These are phyloP conservation scores for Penicillium sp. DNA, from an alignment of 2,329 filamentous ascomycete genomes.

Conservation along the genomic window DNA sequence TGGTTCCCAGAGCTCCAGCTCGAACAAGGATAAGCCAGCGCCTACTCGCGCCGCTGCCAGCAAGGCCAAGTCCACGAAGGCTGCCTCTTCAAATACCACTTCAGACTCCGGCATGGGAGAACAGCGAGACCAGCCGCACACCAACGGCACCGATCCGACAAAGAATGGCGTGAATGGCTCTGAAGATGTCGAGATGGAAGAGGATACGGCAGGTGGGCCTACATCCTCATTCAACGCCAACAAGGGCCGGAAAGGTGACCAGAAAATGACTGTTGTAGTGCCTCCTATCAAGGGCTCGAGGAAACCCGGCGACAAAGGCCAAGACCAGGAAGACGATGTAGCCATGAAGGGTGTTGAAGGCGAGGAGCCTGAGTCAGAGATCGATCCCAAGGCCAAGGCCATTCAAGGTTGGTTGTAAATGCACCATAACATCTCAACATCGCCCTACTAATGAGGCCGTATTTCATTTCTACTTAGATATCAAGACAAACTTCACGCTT, in stretches of 20 bases:
- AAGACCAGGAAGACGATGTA: conserved; percentile 72
- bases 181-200: conserved; percentile 74
- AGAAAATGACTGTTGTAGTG: conserved; percentile 81
- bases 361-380: conserved; percentile 46
- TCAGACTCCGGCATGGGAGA: conserved; percentile 64
- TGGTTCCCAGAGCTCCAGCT: conserved; percentile 49
- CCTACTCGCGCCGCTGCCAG: conserved; percentile 48
- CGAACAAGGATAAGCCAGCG: conserved; percentile 51
- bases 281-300: conserved; percentile 71
- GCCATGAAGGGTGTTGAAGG: conserved; percentile 66
- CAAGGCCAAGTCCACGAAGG: conserved; percentile 47
- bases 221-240: conserved; percentile 59
- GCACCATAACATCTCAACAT: neutral
- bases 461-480: conserved; percentile 64
- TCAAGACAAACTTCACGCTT: conserved; percentile 90
- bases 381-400: conserved; percentile 56
- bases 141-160: conserved; percentile 70
- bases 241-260: conserved; percentile 73
- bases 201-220: conserved; percentile 60
- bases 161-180: conserved; percentile 70
- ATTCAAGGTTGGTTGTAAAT: conserved; percentile 47
- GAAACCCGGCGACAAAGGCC: conserved; percentile 59
- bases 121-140: conserved; percentile 69
- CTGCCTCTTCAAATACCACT: conserved; percentile 40
- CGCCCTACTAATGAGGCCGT: conserved; percentile 14